Evolutionary conservation across 129 eudicot genomes (phyloP).

Genomic region (Deinandra increscens): DNA sequence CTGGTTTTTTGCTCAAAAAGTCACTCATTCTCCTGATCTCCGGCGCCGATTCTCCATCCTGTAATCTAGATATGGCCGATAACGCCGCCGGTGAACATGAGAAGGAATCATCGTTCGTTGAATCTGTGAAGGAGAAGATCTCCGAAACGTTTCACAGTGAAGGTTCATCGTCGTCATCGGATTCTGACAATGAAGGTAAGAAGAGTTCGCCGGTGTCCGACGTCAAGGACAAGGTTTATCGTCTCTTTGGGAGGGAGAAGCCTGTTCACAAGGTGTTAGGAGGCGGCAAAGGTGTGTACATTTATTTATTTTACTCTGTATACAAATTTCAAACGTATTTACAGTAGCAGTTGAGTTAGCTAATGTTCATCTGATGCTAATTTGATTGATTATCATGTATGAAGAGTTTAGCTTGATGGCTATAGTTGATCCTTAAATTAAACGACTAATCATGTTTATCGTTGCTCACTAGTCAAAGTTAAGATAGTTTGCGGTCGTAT

Average conservation of each 20-base stretch:
- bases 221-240: constrained; percentile 62
- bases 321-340: background rate
- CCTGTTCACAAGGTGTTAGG: constrained; percentile 61
- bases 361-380: background rate
- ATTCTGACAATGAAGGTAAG: constrained; percentile 51
- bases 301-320: background rate
- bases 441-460: background rate
- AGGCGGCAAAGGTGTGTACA: constrained; percentile 54
- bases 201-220: constrained; percentile 40
- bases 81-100: constrained; percentile 66
- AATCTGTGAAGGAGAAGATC: constrained; percentile 67
- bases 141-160: constrained; percentile 57
- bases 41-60: constrained; percentile 32
- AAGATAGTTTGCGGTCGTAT: background rate
- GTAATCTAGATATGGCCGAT: constrained; percentile 42
- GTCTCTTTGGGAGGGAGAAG: constrained; percentile 59
- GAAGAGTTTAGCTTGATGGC: background rate
- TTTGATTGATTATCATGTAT: background rate
- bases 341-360: constrained; percentile 1
- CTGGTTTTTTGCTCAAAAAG: background rate
- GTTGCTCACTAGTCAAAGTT: background rate
- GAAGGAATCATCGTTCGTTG: constrained; percentile 43
- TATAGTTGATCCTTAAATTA: constrained; percentile 7
- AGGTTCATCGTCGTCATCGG: constrained; percentile 54
- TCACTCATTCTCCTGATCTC: constrained; percentile 17